Evolutionary conservation across 208 protist genomes (phyloP).

Genomic region (Crithidia brevicula): DNA sequence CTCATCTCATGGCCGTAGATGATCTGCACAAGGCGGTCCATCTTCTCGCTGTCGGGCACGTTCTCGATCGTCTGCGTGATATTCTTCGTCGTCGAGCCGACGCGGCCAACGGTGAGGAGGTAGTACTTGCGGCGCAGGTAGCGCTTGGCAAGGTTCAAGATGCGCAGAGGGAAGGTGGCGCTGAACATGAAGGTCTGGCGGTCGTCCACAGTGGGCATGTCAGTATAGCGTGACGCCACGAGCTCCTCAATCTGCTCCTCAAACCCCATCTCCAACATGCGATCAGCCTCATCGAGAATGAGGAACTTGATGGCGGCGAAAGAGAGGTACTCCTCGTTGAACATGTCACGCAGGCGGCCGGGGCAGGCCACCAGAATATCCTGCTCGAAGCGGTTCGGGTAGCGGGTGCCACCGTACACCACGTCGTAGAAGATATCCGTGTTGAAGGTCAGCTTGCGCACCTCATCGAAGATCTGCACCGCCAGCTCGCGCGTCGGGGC

Average conservation of each 20-base stretch:
- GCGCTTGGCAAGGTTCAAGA: constrained; percentile 96
- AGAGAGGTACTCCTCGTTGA: constrained; percentile 80
- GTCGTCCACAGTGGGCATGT: constrained; percentile 92
- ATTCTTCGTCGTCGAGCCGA: constrained; percentile 97
- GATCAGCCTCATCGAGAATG: constrained; percentile 98
- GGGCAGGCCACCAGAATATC: constrained; percentile 95
- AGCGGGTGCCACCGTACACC: constrained; percentile 97
- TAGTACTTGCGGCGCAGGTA: constrained; percentile 97
- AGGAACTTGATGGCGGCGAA: constrained; percentile 93
- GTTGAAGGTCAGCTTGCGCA: constrained; percentile 95
- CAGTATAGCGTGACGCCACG: constrained; percentile 91
- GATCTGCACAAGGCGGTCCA: constrained; percentile 75
- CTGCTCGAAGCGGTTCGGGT: constrained; percentile 93
- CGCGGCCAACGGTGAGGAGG: constrained; percentile 97
- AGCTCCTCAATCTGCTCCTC: constrained; percentile 99
- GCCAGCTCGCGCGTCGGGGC: constrained; percentile 97
- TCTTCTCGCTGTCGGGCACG: constrained; percentile 73
- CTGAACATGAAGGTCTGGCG: constrained; percentile 99
- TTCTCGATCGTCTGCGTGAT: constrained; percentile 95
- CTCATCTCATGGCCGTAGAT: constrained; percentile 79
- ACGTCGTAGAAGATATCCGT: constrained; percentile 94
- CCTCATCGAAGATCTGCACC: constrained; percentile 97
- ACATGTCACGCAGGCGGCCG: constrained; percentile 90
- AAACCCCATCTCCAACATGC: constrained; percentile 99
- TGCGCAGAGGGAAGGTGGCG: constrained; percentile 98